Evolutionary conservation across 2,329 filamentous ascomycete genomes (phyloP), one percentile per base, ranked within the genome.

Genomic region (Waltergamsia citrina): DNA sequence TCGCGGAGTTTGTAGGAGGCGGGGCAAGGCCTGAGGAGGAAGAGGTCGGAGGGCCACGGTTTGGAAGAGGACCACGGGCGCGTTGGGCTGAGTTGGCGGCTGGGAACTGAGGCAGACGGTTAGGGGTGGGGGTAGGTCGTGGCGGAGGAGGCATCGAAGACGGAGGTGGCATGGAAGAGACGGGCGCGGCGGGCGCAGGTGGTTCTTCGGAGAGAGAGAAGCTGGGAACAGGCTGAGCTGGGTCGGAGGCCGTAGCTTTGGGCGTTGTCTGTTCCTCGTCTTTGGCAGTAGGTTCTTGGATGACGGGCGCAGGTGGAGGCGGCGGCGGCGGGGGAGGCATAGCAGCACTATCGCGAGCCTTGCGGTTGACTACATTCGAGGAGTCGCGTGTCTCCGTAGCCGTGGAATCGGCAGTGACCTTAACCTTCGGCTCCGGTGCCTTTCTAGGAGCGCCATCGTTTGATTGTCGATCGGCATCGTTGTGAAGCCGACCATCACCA

Each of bases 61-160:
- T 57, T 24, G 63, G 62, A 39, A 54, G 39, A 36, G 63, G 60
- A 28, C 56, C 53, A 38, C 50, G 48, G 43, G 69, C 65, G 34
- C 69, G 59, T 45, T 74, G 69, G 3, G 63, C 60, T 1, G 71
- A 74, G 52, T 69, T 67, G 20, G 58, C 38, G 16, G 69, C 63
- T 7, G 69, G 71, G 43, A 74, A 74, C 36, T 59, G 52, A 23
- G 47, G 46, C 53, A 34, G 56, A 40, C 6, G 49, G 56, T 37
- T 48, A 44, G 36, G 44, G 6, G 19, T 18, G 6, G 19, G 16
- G 40, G 50, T 20, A 40, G 43, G 45, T 47, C 43, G 42, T 41
- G 50, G 36, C 37, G 47, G 45, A 37, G 56, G 48, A 16, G 54
- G 48, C 53, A 57, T 53, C 46, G 51, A 48, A 26, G 40, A 44